Conservation (phyloP, 1,284 basidiomycete species). For the Ganoderma resinaceum region DNA sequence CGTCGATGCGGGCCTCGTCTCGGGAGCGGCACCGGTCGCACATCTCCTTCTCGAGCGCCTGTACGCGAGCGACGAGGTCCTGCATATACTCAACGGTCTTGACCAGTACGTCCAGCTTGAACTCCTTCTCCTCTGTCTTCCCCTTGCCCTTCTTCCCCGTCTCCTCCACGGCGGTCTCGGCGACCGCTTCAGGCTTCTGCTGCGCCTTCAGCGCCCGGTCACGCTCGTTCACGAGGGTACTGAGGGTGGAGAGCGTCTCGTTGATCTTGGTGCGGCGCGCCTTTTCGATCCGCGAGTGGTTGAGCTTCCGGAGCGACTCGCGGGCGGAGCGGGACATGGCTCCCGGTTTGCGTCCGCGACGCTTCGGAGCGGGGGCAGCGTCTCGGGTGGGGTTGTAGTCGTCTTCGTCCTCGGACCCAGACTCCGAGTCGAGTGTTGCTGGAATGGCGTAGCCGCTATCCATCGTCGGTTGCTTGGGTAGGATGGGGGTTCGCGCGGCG, state of each 20-base stretch:
- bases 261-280: slow-evolving; percentile 85
- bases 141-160: slow-evolving; percentile 54
- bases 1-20: slow-evolving; percentile 6
- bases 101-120: slow-evolving; percentile 83
- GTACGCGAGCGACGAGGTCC: slow-evolving; percentile 61
- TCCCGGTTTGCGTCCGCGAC: slow-evolving; percentile 74
- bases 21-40: slow-evolving; percentile 43
- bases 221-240: slow-evolving; percentile 60
- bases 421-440: slow-evolving; percentile 33
- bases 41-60: slow-evolving; percentile 48
- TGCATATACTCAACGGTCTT: slow-evolving; percentile 75
- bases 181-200: slow-evolving; percentile 40
- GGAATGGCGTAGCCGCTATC: slow-evolving; percentile 34
- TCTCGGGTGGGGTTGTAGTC: slow-evolving; percentile 38
- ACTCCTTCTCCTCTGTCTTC: slow-evolving; percentile 69
- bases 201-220: slow-evolving; percentile 38
- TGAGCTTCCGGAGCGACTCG: slow-evolving; percentile 80
- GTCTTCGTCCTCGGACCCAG: slow-evolving; percentile 38
- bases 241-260: slow-evolving; percentile 73
- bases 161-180: slow-evolving; percentile 38
- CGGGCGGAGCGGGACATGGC: slow-evolving; percentile 72
- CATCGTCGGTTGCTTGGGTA: slow-evolving; percentile 35
- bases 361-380: slow-evolving; percentile 43
- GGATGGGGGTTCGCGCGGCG: slow-evolving; percentile 33
- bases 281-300: slow-evolving; percentile 86